Evolutionary conservation across 2,329 filamentous ascomycete species (phyloP).

Genomic region (Apiospora pterosperma): DNA sequence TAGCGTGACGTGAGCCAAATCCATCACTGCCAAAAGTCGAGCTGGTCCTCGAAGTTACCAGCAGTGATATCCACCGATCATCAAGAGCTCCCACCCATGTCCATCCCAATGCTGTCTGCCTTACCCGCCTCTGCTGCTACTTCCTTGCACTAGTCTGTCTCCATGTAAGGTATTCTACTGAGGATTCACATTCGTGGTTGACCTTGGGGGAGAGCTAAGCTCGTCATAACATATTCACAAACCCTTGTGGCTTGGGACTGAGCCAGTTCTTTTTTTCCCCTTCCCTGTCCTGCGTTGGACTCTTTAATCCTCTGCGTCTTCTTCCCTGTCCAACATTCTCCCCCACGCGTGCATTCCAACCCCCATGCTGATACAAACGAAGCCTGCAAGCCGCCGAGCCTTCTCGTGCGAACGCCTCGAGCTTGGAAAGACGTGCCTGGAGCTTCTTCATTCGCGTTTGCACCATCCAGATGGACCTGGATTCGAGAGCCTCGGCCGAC

Average conservation of each 20-base stretch:
- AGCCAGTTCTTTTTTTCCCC: constrained; percentile 14
- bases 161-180: neutral
- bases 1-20: constrained; percentile 1
- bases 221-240: constrained; percentile 10
- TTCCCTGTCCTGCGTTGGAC: constrained; percentile 4
- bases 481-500: constrained; percentile 42
- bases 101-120: neutral
- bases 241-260: constrained; percentile 11
- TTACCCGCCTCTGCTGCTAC: neutral
- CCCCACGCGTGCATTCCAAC: constrained; percentile 18
- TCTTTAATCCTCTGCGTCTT: neutral
- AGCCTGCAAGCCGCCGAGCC: constrained; percentile 45
- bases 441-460: constrained; percentile 39
- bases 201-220: neutral
- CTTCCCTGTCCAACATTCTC: neutral
- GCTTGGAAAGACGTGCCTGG: constrained; percentile 43
- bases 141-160: neutral
- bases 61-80: constrained; percentile 1
- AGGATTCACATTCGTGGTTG: neutral
- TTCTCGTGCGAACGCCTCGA: constrained; percentile 46
- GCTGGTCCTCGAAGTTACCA: neutral
- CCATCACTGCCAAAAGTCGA: neutral
- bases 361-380: constrained; percentile 57
- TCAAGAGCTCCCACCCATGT: constrained; percentile 2
- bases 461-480: constrained; percentile 52